A percentile compares a stretch with the other conserved stretches of the same genome.
Conservation (phyloP, 2,329 filamentous ascomycete species). For the Coniochaeta hoffmannii region DNA sequence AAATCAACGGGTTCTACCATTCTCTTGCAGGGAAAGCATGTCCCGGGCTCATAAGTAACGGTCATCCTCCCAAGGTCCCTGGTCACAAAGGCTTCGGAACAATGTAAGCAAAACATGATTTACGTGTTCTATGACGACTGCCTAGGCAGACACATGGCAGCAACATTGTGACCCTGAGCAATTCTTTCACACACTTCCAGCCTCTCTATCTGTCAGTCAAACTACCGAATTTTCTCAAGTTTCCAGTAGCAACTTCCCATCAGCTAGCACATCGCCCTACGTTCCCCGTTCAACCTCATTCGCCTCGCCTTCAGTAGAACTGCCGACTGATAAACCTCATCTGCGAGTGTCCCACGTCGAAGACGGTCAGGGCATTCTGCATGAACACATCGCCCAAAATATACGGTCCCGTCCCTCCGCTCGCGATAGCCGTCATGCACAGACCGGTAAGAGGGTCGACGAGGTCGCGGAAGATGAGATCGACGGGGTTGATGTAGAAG, state of each 20-base stretch:
- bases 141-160: neutral
- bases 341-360: constrained; percentile 19
- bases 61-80: neutral
- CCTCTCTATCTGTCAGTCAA: neutral
- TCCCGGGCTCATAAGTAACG: too few species aligned
- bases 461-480: constrained; percentile 37
- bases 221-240: neutral
- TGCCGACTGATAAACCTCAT: constrained; percentile 15
- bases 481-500: constrained; percentile 40
- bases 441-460: constrained; percentile 36
- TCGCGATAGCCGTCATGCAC: constrained; percentile 40
- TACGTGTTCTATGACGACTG: neutral
- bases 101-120: neutral
- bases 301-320: neutral
- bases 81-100: neutral
- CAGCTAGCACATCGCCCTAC: neutral
- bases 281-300: neutral
- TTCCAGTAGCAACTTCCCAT: neutral
- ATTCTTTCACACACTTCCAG: neutral
- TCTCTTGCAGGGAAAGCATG: too few species aligned
- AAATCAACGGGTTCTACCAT: too few species aligned
- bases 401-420: constrained; percentile 36
- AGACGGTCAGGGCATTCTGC: constrained; percentile 40
- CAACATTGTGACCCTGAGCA: neutral
- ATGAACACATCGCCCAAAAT: constrained; percentile 43